Conservation (phyloP, 208 protist species). For the Crithidia sp. region DNA sequence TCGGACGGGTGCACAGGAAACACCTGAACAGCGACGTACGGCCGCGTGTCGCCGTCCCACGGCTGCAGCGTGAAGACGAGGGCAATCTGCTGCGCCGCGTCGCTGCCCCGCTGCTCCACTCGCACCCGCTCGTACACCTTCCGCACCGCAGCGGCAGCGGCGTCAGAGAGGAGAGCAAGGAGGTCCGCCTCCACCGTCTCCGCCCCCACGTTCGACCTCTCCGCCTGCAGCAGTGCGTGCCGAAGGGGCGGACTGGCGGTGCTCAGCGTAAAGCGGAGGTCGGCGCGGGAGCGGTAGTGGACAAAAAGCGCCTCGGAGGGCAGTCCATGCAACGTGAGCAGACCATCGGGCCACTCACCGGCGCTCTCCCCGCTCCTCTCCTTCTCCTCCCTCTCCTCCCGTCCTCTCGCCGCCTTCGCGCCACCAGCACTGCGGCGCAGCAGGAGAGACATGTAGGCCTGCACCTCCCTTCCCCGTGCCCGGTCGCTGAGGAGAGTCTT, state of each 20-base stretch:
- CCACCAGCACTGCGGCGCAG: constrained; percentile 23
- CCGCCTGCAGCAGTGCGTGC: background rate
- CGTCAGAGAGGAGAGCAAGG: constrained; percentile 11
- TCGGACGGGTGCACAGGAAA: constrained; percentile 22
- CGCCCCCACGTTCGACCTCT: background rate
- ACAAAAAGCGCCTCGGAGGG: constrained; percentile 46
- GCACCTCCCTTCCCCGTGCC: constrained; percentile 19
- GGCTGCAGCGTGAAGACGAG: constrained; percentile 16
- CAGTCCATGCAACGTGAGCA: constrained; percentile 45
- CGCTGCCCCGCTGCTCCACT: background rate
- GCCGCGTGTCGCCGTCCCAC: background rate
- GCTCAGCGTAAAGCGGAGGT: constrained; percentile 48
- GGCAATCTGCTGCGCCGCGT: constrained; percentile 12
- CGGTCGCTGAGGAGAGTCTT: constrained; percentile 10
- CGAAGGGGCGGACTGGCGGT: constrained; percentile 14
- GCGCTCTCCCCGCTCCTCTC: background rate
- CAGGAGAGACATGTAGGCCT: constrained; percentile 48
- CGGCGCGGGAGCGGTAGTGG: constrained; percentile 48
- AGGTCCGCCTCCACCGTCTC: constrained; percentile 18
- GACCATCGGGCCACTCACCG: constrained; percentile 38
- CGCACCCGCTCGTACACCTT: constrained; percentile 27
- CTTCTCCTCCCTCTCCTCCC: too few relatives aligned
- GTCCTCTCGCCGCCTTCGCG: too few relatives aligned
- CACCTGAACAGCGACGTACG: constrained; percentile 28
- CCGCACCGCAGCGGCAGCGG: constrained; percentile 7